Conservation (phyloP, 192 early-diverging fungal genomes). For the Gamsiella multidivaricata region DNA sequence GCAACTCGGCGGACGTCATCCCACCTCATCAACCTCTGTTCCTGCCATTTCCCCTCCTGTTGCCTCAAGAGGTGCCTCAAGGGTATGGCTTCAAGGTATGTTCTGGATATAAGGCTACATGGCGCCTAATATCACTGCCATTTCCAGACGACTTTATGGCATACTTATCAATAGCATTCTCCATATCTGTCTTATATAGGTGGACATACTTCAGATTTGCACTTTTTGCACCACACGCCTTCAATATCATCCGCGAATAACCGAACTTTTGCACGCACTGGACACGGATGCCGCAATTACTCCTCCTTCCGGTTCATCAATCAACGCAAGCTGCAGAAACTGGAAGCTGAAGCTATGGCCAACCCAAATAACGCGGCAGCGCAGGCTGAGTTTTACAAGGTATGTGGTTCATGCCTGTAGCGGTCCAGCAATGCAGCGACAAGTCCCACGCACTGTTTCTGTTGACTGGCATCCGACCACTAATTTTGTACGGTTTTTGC, state of each 20-base stretch:
- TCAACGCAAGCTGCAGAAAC: slow-evolving; percentile 56
- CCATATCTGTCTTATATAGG: neutral
- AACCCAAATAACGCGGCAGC: slow-evolving; percentile 59
- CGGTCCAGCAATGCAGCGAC: neutral
- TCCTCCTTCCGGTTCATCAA: slow-evolving; percentile 58
- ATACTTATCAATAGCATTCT: too few species aligned
- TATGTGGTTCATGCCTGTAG: neutral
- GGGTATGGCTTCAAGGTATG: slow-evolving; percentile 24
- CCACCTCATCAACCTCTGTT: neutral
- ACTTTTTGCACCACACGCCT: neutral
- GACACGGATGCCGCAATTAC: slow-evolving; percentile 26
- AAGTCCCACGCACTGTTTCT: too few species aligned
- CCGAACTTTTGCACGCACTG: slow-evolving; percentile 1
- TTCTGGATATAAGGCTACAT: neutral
- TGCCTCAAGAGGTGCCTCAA: neutral
- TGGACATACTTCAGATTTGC: neutral
- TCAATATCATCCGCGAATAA: slow-evolving; percentile 18
- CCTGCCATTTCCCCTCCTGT: neutral
- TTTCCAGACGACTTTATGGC: neutral
- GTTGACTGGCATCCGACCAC: too few species aligned
- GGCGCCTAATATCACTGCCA: neutral
- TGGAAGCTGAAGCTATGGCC: slow-evolving; percentile 67
- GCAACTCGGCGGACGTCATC: slow-evolving; percentile 16
- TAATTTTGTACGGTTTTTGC: too few species aligned
- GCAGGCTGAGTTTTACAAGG: slow-evolving; percentile 68